Base-by-base conservation (phyloP, 73 alveolate genomes). In the Breviolum minutum region DNA sequence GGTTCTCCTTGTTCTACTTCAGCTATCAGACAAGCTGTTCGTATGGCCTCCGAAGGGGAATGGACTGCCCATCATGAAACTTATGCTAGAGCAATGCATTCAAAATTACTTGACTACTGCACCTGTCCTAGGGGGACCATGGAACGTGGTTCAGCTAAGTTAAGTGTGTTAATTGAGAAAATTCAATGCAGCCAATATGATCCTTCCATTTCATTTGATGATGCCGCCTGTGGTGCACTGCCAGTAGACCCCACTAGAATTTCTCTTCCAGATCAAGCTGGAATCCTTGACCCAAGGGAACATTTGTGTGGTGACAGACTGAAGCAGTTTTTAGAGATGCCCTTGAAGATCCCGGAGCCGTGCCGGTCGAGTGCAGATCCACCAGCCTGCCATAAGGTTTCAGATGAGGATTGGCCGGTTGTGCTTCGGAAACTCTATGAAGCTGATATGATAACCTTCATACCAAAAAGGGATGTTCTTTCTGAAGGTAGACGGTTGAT, bases 111-210 rank as follows among this genome's bases (percentile, higher is more conserved):
- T 26, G 12, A 14, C 48, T 87, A 87, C 40, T 26, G 82, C 30
- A 9, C 69, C 70, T 83, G 29, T 86, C 95, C 89, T 81, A 73
- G 83, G 83, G 83, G 83, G 83, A 73, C 83, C 83, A 73, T 73
- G 83, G 92, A 83, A 20, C 16, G 92, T 6, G 92, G 92, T 2
- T 40, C 92, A 60, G 92, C 92, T 54, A 48, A 83, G 92, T 73
- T 83, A 16, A 17, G 61, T 7, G 76, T 22, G 0, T 16, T 83
- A 83, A 83, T 83, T 60, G 4, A 9, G 10, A 13, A 48, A 83
- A 54, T 60, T 48, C 32, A 22, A 5, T 5, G 17, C n/a, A 83
- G 74, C 24, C 71, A 83, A 22, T 83, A 83, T 60, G 74, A 83
- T 19, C 74, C 92, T 4, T 8, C 30, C 6, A 22, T 83, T 8